These are phyloP conservation scores for Mycena leptocephala DNA, from an alignment of 768 basidiomycete genomes.

Conservation along the genomic window DNA sequence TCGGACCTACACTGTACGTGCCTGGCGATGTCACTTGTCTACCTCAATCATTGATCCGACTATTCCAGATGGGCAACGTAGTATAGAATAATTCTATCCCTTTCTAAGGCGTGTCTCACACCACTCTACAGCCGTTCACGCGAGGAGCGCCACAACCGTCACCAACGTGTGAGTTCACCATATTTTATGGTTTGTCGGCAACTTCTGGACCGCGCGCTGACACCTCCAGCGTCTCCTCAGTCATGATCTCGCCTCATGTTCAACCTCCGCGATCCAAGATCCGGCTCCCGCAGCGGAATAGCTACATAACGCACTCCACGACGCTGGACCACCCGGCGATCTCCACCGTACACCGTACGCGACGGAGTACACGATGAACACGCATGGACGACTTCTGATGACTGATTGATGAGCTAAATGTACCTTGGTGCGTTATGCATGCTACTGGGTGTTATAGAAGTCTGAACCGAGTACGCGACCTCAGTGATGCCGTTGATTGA, in stretches of 20 bases:
- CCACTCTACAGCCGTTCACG: slow-evolving; percentile 44
- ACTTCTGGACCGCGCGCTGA: neutral
- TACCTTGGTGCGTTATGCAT: neutral
- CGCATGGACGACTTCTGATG: neutral
- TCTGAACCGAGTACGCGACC: no score
- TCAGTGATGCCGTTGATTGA: neutral
- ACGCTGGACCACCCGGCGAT: neutral
- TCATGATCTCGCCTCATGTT: slow-evolving; percentile 60
- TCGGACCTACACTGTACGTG: slow-evolving; percentile 54
- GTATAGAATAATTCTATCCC: no score
- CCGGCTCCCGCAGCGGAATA: neutral
- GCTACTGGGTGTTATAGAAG: no score
- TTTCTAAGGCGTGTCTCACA: no score
- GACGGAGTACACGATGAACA: slow-evolving; percentile 3
- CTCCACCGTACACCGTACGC: slow-evolving; percentile 16
- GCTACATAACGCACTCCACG: neutral
- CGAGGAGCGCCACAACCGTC: slow-evolving; percentile 49
- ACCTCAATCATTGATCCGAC: neutral
- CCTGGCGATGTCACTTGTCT: neutral
- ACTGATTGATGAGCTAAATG: neutral
- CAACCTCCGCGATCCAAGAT: slow-evolving; percentile 54
- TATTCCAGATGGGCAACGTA: slow-evolving; percentile 48
- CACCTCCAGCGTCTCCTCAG: slow-evolving; percentile 50
- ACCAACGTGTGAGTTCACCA: slow-evolving; percentile 53
- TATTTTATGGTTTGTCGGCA: neutral